Base-by-base conservation (phyloP, 495 filamentous ascomycete genomes). In the Aspergillus conjunctus region DNA sequence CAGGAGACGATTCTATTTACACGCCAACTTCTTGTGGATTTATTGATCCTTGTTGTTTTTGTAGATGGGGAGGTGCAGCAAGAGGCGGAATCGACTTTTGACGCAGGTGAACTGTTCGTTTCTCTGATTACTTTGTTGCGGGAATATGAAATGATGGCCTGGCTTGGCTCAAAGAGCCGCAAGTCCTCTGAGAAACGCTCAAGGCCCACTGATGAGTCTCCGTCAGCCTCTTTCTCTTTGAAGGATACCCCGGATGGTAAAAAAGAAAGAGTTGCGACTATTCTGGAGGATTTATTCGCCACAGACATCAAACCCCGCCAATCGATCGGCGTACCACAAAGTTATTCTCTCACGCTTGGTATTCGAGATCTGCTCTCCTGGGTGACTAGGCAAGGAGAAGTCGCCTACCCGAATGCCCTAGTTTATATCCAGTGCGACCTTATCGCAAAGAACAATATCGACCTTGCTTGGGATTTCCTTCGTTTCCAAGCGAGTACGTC, bases 11-110 rank as follows among this genome's bases (percentile, higher is more conserved):
- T 92, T 22, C 69, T 88, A 7, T 85, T 88, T 59, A 84, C 83
- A 62, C 81, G 83, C 34, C 74, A 72, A 46, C 78, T 93, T 15
- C 84, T 95, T 15, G 85, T 91, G 49, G 88, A 91, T 69, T 82
- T 97, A n/a, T 70, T 97, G 2, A 78, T 92, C n/a, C 76, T 97
- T 5, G 80, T 94, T 11, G 80, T 92, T 17, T 90, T 97, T 63
- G 84, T 97, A 71, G 88, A 91, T 66, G 84, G 84, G 45, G 92
- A 93, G 62, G 81, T 88, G 33, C 85, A 93, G 51, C 81, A 83
- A 64, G 83, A 84, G 31, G 86, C 88, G 30, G 81, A 84, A 14
- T 83, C 86, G 1, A 80, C 77, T 14, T 88, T 93, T 58, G 85
- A 92, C 62, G 81, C 88, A 21, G 81, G 85, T 18, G 73, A 80